Percentiles rank a stretch among this genome's conserved stretches.
These are phyloP conservation scores for Phytopythium helicoides DNA, from an alignment of 352 stramenopile genomes.

Conservation along the genomic window DNA sequence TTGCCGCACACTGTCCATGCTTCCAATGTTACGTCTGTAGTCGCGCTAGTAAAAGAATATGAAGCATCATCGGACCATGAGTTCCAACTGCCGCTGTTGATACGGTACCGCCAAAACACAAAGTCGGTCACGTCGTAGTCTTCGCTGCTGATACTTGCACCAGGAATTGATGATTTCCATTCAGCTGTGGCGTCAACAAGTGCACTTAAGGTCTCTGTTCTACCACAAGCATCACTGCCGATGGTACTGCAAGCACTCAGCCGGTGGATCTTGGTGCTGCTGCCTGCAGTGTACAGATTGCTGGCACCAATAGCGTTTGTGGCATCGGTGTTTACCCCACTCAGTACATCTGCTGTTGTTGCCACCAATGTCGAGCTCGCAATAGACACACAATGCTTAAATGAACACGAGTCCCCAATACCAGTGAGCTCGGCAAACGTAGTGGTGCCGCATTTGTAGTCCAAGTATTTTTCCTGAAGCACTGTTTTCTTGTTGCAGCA, in stretches of 20 bases:
- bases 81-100: too few species aligned
- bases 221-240: not conserved
- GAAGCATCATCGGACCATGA: too few species aligned
- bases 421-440: not conserved
- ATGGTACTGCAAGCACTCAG: not conserved
- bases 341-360: not conserved
- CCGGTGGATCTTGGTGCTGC: not conserved
- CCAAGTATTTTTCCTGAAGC: not conserved
- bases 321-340: not conserved
- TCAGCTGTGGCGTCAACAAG: too few species aligned
- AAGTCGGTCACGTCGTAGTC: too few species aligned
- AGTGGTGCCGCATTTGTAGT: not conserved
- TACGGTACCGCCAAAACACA: too few species aligned
- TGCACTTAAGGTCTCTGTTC: not conserved
- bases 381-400: not conserved
- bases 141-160: too few species aligned
- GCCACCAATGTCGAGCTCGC: not conserved
- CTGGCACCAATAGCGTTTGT: not conserved
- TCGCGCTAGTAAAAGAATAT: too few species aligned
- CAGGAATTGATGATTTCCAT: too few species aligned
- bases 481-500: conserved; percentile 2
- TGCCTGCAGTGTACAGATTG: not conserved
- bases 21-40: too few species aligned
- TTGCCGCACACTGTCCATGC: too few species aligned
- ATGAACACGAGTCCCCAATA: not conserved